Base-by-base conservation (phyloP, 164 flowering plant genomes). In the Aristolochia californica region DNA sequence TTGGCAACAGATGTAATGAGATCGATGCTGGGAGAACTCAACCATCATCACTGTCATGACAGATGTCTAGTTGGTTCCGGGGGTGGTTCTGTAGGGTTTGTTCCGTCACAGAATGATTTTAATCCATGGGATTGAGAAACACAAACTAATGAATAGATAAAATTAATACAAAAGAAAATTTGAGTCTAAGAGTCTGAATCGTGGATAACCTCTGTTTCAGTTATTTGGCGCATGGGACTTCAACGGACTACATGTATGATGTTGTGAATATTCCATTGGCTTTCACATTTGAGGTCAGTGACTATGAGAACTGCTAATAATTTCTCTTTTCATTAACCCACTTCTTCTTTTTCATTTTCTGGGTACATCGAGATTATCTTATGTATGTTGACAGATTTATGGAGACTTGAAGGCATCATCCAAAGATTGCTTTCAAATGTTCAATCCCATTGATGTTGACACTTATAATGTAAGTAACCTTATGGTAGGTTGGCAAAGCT, bases 51-150 rank as follows among this genome's bases (percentile, higher is more conserved):
- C 64, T 86, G 85, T 66, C 72, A 79, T 28, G 78, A 76, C n/a
- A 80, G 76, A 56, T 93, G 99, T 84, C 70, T 85, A 78, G 77
- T 82, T 68, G 99, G 99, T 18, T 89, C 97, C 9, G 99, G 99
- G 5, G 97, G 99, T 55, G 97, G 95, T 73, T 93, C 99, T 77
- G 99, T 93, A 30, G 97, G 98, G 98, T 93, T 48, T 43, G 95
- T 83, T 45, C 62, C 57, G 21, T 58, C n/a, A 43, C 18, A 8
- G 24, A 45, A 16, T 55, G 23, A 26, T 47, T 28, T 40, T 34
- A 34, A 7, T 7, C 40, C 40, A 34, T 34, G 40, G 40, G 10
- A 12, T 34, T 34, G 10, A 34, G 10, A 34, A 34, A 2, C 40
- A 34, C 40, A 28, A 28, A 28, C n/a, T 34, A 12, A 2, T 34